phyloP scores from a whole-genome alignment of 495 filamentous ascomycete genomes.

The Podospora sp. region DNA sequence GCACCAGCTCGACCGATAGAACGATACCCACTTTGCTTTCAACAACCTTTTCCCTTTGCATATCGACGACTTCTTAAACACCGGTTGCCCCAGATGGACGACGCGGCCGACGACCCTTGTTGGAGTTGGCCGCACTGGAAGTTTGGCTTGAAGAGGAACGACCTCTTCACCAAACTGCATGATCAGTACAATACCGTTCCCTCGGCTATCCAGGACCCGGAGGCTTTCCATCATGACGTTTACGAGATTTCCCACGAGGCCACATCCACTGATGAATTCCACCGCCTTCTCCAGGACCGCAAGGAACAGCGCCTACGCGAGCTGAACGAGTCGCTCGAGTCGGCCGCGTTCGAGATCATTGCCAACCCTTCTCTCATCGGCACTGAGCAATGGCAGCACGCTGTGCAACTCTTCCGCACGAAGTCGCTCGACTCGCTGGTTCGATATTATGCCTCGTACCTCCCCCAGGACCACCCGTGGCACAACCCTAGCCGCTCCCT shows the following conservation, averaged over 20 bases:
- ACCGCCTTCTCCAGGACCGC: conserved; percentile 47
- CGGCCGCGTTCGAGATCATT: conserved; percentile 54
- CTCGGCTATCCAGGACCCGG: conserved; percentile 41
- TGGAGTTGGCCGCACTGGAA: conserved; percentile 55
- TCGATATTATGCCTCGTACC: conserved; percentile 53
- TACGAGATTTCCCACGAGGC: conserved; percentile 50
- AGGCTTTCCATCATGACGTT: conserved; percentile 48
- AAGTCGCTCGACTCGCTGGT: conserved; percentile 55
- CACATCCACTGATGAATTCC: conserved; percentile 46
- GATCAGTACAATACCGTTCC: conserved; percentile 46
- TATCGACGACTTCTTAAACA: conserved; percentile 5
- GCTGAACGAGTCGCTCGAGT: conserved; percentile 50
- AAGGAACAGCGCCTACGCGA: conserved; percentile 51
- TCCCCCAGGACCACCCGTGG: conserved; percentile 48
- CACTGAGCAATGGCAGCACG: conserved; percentile 53
- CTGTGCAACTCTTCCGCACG: conserved; percentile 55
- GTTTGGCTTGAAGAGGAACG: conserved; percentile 46
- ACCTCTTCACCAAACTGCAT: conserved; percentile 44
- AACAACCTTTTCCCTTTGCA: conserved; percentile 10
- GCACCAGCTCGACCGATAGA: conserved; percentile 10
- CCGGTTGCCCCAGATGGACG: conserved; percentile 46
- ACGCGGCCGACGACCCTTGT: conserved; percentile 33
- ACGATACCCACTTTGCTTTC: conserved; percentile 18
- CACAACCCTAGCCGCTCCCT: conserved; percentile 29
- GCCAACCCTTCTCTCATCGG: conserved; percentile 53